Evolutionary conservation across 768 basidiomycete genomes (phyloP), one percentile per base, ranked within the genome.

Genomic region (Leccinellum luteum): DNA sequence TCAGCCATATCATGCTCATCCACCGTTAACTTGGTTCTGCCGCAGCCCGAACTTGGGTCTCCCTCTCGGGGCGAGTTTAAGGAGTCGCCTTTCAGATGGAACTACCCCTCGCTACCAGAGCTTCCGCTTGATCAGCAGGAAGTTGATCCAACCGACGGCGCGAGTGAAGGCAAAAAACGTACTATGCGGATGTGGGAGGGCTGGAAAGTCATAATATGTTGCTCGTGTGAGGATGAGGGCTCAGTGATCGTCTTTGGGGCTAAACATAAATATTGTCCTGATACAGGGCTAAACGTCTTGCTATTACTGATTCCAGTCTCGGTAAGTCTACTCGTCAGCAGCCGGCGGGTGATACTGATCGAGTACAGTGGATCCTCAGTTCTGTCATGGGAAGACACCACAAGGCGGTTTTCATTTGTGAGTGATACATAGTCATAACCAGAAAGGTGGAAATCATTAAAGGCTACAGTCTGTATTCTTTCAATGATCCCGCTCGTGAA

Each of bases 401-500:
- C 57, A 79, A 76, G 5, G 65, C 89, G 21, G 78, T 85, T 23
- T 91, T 91, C 64, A 71, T 81, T 34, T 80, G 90, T 89, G 60
- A 69, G 85, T 14, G 14, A 23, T 19, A 25, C 25, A 25, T 25
- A 13, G 28, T 32, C 43, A 7, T 49, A 4, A 19, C 34, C 15
- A 44, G n/a, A 23, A 44, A 31, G 32, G 34, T 25, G 3, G 52
- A 32, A 5, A 12, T 27, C 50, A n/a, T 52, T 28, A 43, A 25
- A 15, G 10, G 10, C 7, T 53, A 17, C 59, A 90, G 87, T 85
- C 54, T 87, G 81, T 58, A 77, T 86, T 60, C 72, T 90, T 27
- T 81, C 87, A 10, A 81, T 94, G 70, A 81, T 92, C 27, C 92
- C 92, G 4, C 78, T 92, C 28, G 90, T 92, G 51, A 86, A 88